Evolutionary conservation across 345 rosid species (phyloP).

Genomic region (Brassica rapa): DNA sequence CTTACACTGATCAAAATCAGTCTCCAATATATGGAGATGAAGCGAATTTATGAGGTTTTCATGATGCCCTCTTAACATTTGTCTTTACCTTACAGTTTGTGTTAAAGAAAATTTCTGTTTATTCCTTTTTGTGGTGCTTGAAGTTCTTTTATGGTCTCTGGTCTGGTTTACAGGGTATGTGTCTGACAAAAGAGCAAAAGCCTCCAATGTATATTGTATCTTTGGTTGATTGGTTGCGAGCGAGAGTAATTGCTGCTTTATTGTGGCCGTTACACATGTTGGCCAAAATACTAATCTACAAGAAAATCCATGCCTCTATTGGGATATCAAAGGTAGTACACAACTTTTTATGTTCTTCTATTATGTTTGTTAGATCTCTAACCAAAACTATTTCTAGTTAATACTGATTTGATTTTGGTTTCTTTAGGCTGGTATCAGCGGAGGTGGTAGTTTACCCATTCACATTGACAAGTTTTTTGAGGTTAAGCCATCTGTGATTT

Average conservation of each 20-base stretch:
- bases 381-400: constrained; percentile 8
- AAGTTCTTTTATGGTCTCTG: constrained; percentile 7
- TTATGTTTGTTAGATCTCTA: background rate
- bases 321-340: constrained; percentile 80
- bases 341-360: background rate
- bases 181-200: constrained; percentile 58
- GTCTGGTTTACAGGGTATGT: constrained; percentile 57
- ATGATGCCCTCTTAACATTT: constrained; percentile 13
- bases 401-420: constrained; percentile 18
- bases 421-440: constrained; percentile 88
- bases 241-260: constrained; percentile 69
- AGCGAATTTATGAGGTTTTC: constrained; percentile 79
- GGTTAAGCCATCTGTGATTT: constrained; percentile 47
- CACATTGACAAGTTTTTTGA: constrained; percentile 86
- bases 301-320: constrained; percentile 73
- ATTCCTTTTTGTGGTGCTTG: background rate
- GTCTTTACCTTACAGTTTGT: background rate
- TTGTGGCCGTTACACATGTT: constrained; percentile 81
- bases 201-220: constrained; percentile 62
- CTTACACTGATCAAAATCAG: constrained; percentile 67
- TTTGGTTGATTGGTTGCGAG: constrained; percentile 62
- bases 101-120: background rate
- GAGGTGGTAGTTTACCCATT: constrained; percentile 88
- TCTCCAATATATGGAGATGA: constrained; percentile 72
- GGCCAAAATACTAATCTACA: constrained; percentile 74